These are phyloP conservation scores for Cercospora berteroae DNA, from an alignment of 2,329 filamentous ascomycete species.

Conservation along the genomic window DNA sequence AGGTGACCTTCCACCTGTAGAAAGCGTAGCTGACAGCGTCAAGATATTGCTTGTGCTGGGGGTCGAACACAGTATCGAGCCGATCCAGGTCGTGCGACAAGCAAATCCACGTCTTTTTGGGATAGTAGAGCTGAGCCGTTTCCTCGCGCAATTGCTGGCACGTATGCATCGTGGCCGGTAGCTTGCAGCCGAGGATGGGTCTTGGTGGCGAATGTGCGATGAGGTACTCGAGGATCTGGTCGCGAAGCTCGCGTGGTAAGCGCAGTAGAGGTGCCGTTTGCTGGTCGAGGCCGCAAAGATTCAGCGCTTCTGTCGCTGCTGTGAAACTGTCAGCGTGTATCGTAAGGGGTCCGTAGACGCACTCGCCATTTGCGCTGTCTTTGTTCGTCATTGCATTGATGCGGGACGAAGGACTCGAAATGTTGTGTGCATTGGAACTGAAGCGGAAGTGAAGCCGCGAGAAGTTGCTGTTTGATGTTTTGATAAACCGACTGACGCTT, in stretches of 20 bases:
- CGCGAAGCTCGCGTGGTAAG: constrained; percentile 14
- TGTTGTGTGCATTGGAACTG: background rate
- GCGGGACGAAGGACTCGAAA: background rate
- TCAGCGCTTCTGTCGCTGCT: background rate
- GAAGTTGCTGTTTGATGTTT: background rate
- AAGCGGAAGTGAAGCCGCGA: background rate
- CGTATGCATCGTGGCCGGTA: background rate
- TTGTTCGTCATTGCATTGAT: background rate
- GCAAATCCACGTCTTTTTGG: constrained; percentile 7
- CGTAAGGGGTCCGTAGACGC: too few relatives aligned
- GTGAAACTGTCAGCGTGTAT: background rate
- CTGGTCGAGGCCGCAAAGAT: background rate
- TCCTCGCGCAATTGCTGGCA: constrained; percentile 8
- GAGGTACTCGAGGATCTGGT: constrained; percentile 1
- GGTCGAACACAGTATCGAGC: constrained; percentile 1
- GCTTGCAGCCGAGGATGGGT: background rate
- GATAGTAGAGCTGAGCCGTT: constrained; percentile 13
- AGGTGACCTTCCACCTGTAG: background rate
- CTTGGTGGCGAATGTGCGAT: background rate
- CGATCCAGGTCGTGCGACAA: background rate
- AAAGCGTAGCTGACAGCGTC: constrained; percentile 2
- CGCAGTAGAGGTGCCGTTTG: constrained; percentile 5
- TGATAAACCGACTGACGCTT: background rate
- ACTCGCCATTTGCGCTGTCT: background rate
- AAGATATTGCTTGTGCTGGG: constrained; percentile 9